Percentiles rank a stretch among this genome's conserved stretches.
Conservation (phyloP, 208 protist genomes). For the Wallacemonas sp. region DNA sequence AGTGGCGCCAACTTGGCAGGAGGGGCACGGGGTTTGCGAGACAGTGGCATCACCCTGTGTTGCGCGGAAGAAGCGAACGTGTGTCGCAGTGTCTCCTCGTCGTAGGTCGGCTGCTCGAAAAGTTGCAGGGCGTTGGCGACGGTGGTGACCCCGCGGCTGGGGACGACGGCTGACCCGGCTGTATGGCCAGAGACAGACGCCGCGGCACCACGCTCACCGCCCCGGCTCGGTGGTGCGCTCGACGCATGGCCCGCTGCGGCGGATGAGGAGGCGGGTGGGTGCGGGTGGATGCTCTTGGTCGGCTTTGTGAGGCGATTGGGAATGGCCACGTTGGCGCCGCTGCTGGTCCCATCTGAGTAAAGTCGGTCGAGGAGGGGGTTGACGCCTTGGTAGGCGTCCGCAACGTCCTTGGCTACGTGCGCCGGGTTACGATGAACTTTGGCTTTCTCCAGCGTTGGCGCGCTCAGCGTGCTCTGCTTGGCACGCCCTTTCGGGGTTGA, state of each 20-base stretch:
- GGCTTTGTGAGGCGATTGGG: slow-evolving; percentile 66
- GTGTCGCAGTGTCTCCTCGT: slow-evolving; percentile 50
- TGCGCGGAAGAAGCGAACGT: slow-evolving; percentile 37
- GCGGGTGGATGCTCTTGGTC: background rate
- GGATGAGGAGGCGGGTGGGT: background rate
- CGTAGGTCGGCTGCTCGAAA: slow-evolving; percentile 54
- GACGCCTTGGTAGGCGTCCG: slow-evolving; percentile 51
- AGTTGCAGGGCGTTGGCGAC: slow-evolving; percentile 73
- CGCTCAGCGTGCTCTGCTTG: slow-evolving; percentile 12
- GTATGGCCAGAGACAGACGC: slow-evolving; percentile 4
- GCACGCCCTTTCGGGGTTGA: slow-evolving; percentile 10
- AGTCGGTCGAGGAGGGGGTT: slow-evolving; percentile 76
- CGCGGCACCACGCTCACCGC: slow-evolving; percentile 1
- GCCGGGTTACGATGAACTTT: slow-evolving; percentile 80
- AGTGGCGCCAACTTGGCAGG: slow-evolving; percentile 35
- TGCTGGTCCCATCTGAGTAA: slow-evolving; percentile 69
- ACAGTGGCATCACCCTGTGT: slow-evolving; percentile 21
- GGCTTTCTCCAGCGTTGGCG: slow-evolving; percentile 37
- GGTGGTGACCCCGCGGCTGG: slow-evolving; percentile 31
- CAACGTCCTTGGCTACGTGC: slow-evolving; percentile 82
- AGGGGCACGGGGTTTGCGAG: slow-evolving; percentile 17
- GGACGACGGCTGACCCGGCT: background rate
- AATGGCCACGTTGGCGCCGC: slow-evolving; percentile 55
- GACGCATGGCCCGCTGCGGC: background rate
- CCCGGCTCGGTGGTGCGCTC: slow-evolving; percentile 5